These are phyloP conservation scores for Kodamaea derodonti DNA, from an alignment of 1,139 yeast species.

Conservation along the genomic window DNA sequence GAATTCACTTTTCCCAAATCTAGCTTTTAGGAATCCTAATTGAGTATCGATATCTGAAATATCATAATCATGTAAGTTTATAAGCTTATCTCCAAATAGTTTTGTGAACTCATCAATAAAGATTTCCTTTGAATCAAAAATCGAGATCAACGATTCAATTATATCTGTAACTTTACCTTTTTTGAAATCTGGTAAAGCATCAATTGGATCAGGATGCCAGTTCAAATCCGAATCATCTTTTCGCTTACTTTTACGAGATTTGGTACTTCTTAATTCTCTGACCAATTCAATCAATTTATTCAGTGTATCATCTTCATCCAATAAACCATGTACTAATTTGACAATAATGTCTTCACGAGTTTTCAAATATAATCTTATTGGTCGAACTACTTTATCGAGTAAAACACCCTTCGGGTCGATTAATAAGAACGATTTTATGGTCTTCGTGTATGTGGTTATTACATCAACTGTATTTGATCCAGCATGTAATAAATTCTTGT, in stretches of 20 bases:
- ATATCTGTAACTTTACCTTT: constrained; percentile 63
- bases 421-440: constrained; percentile 67
- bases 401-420: constrained; percentile 89
- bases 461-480: constrained; percentile 80
- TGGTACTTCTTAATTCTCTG: constrained; percentile 37
- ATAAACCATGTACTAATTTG: constrained; percentile 67
- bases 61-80: constrained; percentile 45
- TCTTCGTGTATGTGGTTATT: constrained; percentile 62
- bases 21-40: constrained; percentile 52
- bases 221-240: constrained; percentile 38
- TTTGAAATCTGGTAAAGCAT: constrained; percentile 82
- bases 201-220: constrained; percentile 94
- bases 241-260: neutral
- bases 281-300: constrained; percentile 50
- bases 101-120: constrained; percentile 70
- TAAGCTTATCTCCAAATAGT: constrained; percentile 60
- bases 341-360: constrained; percentile 72
- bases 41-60: constrained; percentile 38
- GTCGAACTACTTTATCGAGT: constrained; percentile 71
- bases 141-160: constrained; percentile 66
- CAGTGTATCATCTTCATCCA: constrained; percentile 40
- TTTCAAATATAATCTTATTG: constrained; percentile 61
- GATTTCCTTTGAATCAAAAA: constrained; percentile 74
- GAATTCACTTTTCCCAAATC: constrained; percentile 68
- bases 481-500: constrained; percentile 61